Percentiles rank a stretch among this genome's conserved stretches.
These are phyloP conservation scores for Piper longum DNA, from an alignment of 164 flowering plant species.

Conservation along the genomic window DNA sequence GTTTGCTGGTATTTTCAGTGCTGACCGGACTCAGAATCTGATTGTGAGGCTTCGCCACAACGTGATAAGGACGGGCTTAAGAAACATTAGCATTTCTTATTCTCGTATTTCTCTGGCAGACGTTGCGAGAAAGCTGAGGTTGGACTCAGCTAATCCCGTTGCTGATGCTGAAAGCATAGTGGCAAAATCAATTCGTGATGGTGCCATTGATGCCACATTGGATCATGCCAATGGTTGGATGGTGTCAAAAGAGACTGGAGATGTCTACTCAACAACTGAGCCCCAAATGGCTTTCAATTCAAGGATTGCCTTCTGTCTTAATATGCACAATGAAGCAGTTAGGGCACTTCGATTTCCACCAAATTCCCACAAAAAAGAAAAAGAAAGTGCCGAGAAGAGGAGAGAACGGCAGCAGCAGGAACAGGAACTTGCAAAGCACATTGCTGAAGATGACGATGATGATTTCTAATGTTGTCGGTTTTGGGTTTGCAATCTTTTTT, in stretches of 20 bases:
- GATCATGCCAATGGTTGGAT: conserved; percentile 79
- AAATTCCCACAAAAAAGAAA: conserved; percentile 73
- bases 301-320: conserved; percentile 82
- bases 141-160: conserved; percentile 66
- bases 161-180: conserved; percentile 95
- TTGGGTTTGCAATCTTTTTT: neutral
- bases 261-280: conserved; percentile 81
- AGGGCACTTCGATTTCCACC: conserved; percentile 80
- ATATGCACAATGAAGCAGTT: conserved; percentile 91
- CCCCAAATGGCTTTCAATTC: conserved; percentile 82
- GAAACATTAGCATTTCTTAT: conserved; percentile 89
- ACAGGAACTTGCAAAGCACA: conserved; percentile 92
- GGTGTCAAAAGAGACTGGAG: conserved; percentile 85
- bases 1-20: conserved; percentile 44
- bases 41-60: conserved; percentile 86
- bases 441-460: conserved; percentile 96
- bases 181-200: conserved; percentile 89
- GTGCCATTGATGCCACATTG: conserved; percentile 84
- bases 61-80: conserved; percentile 83
- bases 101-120: conserved; percentile 78
- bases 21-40: conserved; percentile 73
- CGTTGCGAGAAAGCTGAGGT: conserved; percentile 67
- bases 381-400: conserved; percentile 88
- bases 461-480: conserved; percentile 36
- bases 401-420: conserved; percentile 56